These are phyloP conservation scores for Tolypocladium paradoxum DNA, from an alignment of 2,329 filamentous ascomycete genomes.

Conservation along the genomic window DNA sequence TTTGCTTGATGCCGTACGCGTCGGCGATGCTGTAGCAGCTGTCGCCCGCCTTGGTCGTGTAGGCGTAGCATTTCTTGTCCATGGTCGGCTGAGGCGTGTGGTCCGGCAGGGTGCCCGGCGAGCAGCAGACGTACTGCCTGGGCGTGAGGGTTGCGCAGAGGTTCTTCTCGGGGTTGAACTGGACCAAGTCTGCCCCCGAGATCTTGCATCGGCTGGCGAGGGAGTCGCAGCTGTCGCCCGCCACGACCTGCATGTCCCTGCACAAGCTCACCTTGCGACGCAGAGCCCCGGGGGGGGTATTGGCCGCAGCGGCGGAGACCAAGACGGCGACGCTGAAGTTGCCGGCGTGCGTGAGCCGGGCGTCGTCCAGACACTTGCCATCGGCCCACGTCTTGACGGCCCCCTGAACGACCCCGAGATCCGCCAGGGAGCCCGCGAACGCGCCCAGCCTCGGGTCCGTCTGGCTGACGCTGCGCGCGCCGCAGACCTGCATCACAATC, in stretches of 20 bases:
- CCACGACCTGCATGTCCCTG: not conserved
- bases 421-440: too few relatives aligned
- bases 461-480: too few relatives aligned
- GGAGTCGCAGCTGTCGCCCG: slow-evolving; percentile 24
- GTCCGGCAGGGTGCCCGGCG: slow-evolving; percentile 21
- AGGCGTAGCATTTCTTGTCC: slow-evolving; percentile 11
- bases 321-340: too few relatives aligned
- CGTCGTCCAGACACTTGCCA: not conserved
- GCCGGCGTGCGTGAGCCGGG: not conserved
- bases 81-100: slow-evolving; percentile 18
- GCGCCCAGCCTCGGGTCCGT: too few relatives aligned
- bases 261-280: too few relatives aligned
- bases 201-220: slow-evolving; percentile 29
- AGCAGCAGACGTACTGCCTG: slow-evolving; percentile 25
- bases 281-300: too few relatives aligned
- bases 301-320: not conserved
- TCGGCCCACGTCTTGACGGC: not conserved
- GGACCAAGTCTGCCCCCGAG: slow-evolving; percentile 21
- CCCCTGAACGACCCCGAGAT: not conserved
- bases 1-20: slow-evolving; percentile 7
- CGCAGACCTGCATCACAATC: too few relatives aligned
- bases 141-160: slow-evolving; percentile 9
- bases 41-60: slow-evolving; percentile 20
- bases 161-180: slow-evolving; percentile 23
- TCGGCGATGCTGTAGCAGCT: slow-evolving; percentile 19